Base-by-base conservation (phyloP, 306 rosid genomes). In the Vachellia pachyceras region DNA sequence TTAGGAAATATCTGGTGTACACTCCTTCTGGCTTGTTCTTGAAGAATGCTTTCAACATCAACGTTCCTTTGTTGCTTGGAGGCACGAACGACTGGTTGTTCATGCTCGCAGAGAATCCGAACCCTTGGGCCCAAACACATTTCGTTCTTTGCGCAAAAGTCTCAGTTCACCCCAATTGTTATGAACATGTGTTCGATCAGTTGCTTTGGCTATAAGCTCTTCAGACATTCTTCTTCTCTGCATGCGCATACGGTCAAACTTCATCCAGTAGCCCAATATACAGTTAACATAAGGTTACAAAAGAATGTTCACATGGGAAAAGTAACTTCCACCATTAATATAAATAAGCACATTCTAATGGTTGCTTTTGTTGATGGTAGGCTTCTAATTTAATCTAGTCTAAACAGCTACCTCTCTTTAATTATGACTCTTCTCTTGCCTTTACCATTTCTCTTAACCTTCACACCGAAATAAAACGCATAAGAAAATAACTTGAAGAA, bases 11-110 rank as follows among this genome's bases (percentile, higher is more conserved):
- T 0, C 47, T 39, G 0, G 90, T 86, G 86, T 91, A 91, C 3
- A 90, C 81, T 1, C 90, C 90, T 10, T 39, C 49, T 11, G 49
- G 14, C 55, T 25, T 47, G 1, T 84, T 49, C 3, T 14, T 0
- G 47, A 35, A 82, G 11, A 68, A 84, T 1, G 94, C 97, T 76
- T 91, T 77, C 11, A 93, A 45, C 90, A 93, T 86, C 0, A 94
- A 88, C 0, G 29, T 23, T 0, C 77, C 76, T 54, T 5, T 70
- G 0, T 78, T 72, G 23, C 13, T 67, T 1, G 94, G 97, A n/a
- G 84, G 23, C 65, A 47, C 79, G 35, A 90, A 94, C 0, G 98
- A 94, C 47, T 89, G 90, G 22, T 94, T 91, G 78, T 90, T 94
- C 95, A 94, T 91, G 87, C 86, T 86, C 0, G 97, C 90, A 0